These are phyloP conservation scores for Aquilaria malaccensis DNA, from an alignment of 345 rosid species.

Conservation along the genomic window DNA sequence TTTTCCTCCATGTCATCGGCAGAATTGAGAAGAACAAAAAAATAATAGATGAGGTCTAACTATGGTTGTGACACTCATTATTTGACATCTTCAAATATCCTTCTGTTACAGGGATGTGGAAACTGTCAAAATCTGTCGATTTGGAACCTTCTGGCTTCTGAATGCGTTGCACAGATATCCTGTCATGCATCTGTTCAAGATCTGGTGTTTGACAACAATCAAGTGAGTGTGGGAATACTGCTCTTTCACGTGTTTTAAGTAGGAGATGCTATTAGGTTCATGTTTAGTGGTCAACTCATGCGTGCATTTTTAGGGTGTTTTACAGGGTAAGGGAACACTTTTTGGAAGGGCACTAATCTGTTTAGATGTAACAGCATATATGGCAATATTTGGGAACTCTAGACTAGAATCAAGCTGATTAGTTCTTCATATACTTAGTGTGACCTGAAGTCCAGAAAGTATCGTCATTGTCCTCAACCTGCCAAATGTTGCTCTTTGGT, in stretches of 20 bases:
- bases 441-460: too few relatives aligned
- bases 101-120: constrained; percentile 61
- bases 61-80: background rate
- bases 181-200: constrained; percentile 54
- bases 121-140: constrained; percentile 53
- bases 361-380: too few relatives aligned
- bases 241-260: too few relatives aligned
- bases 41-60: background rate
- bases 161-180: constrained; percentile 56
- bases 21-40: background rate
- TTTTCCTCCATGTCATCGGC: background rate
- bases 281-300: too few relatives aligned
- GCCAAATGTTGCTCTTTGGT: background rate
- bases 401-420: too few relatives aligned
- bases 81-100: constrained; percentile 11
- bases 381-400: too few relatives aligned
- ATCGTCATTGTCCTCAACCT: background rate
- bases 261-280: too few relatives aligned
- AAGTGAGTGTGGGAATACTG: constrained; percentile 39
- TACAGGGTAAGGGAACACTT: too few relatives aligned
- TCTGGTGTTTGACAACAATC: constrained; percentile 64
- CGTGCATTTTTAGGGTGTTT: too few relatives aligned
- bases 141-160: constrained; percentile 89
- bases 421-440: too few relatives aligned
- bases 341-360: too few relatives aligned